Conservation (phyloP, 1,284 basidiomycete species). For the Ceratobasidium theobromae region DNA sequence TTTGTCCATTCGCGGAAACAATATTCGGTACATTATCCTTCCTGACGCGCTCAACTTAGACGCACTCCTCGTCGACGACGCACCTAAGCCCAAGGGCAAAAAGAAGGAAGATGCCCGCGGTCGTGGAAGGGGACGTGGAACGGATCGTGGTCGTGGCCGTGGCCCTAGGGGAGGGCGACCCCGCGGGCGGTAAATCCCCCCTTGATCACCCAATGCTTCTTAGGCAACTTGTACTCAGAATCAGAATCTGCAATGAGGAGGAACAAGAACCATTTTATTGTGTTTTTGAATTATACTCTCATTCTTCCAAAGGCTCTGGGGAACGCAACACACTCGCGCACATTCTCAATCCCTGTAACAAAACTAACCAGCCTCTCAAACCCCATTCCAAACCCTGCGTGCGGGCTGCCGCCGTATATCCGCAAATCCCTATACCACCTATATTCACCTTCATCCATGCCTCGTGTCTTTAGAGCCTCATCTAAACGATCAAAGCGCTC, state of each 20-base stretch:
- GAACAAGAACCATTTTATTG: neutral
- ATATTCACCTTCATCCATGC: slow-evolving; percentile 60
- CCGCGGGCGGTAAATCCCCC: slow-evolving; percentile 46
- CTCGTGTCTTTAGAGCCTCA: slow-evolving; percentile 53
- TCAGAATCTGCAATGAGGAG: slow-evolving; percentile 1
- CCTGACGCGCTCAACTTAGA: slow-evolving; percentile 96
- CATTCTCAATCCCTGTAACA: slow-evolving; percentile 80
- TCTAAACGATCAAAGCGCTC: slow-evolving; percentile 66
- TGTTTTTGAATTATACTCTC: slow-evolving; percentile 51
- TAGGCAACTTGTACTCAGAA: neutral
- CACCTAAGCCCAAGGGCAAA: slow-evolving; percentile 88
- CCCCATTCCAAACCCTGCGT: slow-evolving; percentile 92
- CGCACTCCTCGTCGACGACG: slow-evolving; percentile 95
- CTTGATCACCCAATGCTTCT: neutral
- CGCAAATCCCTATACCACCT: slow-evolving; percentile 86
- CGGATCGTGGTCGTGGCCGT: slow-evolving; percentile 51
- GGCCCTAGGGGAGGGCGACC: slow-evolving; percentile 44
- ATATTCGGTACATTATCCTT: slow-evolving; percentile 91
- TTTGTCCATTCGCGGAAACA: slow-evolving; percentile 89
- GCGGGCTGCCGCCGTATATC: slow-evolving; percentile 73
- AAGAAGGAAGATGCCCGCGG: slow-evolving; percentile 71
- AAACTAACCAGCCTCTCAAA: slow-evolving; percentile 86
- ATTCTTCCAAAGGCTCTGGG: slow-evolving; percentile 84
- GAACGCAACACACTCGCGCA: slow-evolving; percentile 87
- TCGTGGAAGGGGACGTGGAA: slow-evolving; percentile 63